A percentile compares a stretch with the other conserved stretches of the same genome.
phyloP scores from a whole-genome alignment of 352 stramenopile species.

The Aphanomyces invadans region DNA sequence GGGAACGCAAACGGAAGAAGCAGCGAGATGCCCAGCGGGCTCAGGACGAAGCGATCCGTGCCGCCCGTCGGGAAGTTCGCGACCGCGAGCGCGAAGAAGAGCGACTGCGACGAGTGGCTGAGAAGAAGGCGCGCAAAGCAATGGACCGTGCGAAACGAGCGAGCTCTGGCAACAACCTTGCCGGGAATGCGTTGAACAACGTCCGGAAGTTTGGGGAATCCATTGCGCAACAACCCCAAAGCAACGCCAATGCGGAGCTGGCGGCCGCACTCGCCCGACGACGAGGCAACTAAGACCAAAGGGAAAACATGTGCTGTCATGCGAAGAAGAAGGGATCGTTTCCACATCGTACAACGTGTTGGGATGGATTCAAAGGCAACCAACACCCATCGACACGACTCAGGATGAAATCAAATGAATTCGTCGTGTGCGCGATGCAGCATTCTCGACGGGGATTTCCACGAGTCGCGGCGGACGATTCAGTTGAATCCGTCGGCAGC shows the following conservation, averaged over 20 bases:
- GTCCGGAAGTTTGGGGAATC: slow-evolving; percentile 76
- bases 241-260: slow-evolving; percentile 64
- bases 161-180: slow-evolving; percentile 26
- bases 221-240: slow-evolving; percentile 30
- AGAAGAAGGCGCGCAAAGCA: slow-evolving; percentile 85
- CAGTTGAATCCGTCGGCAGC: no score
- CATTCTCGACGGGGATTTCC: no score
- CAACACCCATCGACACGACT: no score
- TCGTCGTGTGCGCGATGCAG: no score
- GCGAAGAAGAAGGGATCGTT: no score
- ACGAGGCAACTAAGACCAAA: slow-evolving; percentile 30
- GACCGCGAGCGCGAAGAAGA: slow-evolving; percentile 61
- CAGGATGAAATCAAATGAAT: no score
- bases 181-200: slow-evolving; percentile 47
- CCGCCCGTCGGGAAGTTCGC: slow-evolving; percentile 55
- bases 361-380: no score
- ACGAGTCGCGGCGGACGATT: no score
- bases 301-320: background rate
- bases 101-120: slow-evolving; percentile 62
- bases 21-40: slow-evolving; percentile 61
- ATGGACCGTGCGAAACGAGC: slow-evolving; percentile 53
- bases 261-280: slow-evolving; percentile 69
- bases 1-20: slow-evolving; percentile 72
- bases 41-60: slow-evolving; percentile 61
- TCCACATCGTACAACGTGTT: no score